Conservation (phyloP, 2,329 filamentous ascomycete species). For the Coleophoma crateriformis region DNA sequence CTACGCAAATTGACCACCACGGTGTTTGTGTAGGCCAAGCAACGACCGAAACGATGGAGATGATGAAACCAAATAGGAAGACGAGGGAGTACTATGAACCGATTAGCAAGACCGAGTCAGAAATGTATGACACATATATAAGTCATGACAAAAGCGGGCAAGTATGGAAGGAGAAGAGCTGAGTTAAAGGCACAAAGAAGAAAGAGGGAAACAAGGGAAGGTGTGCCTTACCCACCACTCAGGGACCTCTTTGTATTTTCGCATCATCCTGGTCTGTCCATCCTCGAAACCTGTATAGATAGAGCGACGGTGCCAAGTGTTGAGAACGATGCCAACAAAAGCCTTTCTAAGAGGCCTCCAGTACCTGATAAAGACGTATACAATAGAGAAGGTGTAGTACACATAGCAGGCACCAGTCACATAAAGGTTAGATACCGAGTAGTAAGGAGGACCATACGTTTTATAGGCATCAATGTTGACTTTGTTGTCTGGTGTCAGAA, state of each 20-base stretch:
- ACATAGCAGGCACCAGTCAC: constrained; percentile 26
- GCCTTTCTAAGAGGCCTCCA: constrained; percentile 28
- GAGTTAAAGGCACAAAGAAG: too few species aligned
- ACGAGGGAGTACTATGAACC: too few species aligned
- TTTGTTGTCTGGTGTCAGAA: too few species aligned
- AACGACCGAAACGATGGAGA: constrained; percentile 32
- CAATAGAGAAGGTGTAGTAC: constrained; percentile 22
- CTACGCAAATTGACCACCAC: constrained; percentile 46
- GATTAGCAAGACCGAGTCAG: too few species aligned
- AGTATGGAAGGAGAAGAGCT: too few species aligned
- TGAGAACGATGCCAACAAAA: constrained; percentile 20
- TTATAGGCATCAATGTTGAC: constrained; percentile 21
- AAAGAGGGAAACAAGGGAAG: constrained; percentile 16
- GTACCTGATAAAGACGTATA: constrained; percentile 30
- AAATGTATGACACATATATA: too few species aligned
- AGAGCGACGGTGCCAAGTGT: constrained; percentile 18
- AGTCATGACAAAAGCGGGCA: too few species aligned
- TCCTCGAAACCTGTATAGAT: constrained; percentile 32
- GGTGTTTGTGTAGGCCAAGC: constrained; percentile 37
- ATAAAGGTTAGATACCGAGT: constrained; percentile 25
- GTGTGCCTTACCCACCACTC: constrained; percentile 44
- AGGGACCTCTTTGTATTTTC: constrained; percentile 46
- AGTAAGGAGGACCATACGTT: constrained; percentile 26
- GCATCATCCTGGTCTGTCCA: constrained; percentile 47
- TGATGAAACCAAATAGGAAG: constrained; percentile 31